phyloP scores from a whole-genome alignment of 2,329 filamentous ascomycete genomes.

The Fusarium miscanthi region DNA sequence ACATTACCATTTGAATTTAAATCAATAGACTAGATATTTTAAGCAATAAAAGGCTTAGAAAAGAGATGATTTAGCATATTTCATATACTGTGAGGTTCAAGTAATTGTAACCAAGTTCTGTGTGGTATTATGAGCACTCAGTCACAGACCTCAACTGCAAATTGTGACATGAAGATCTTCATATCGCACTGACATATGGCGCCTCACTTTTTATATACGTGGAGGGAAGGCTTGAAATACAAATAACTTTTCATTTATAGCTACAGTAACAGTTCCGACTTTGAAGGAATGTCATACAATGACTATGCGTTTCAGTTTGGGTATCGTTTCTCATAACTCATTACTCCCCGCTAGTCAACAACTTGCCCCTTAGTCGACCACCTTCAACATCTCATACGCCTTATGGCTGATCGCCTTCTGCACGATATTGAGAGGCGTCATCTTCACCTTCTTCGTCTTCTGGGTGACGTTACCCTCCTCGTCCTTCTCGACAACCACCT shows the following conservation, averaged over 20 bases:
- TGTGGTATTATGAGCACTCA: rapidly evolving
- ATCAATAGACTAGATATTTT: rapidly evolving
- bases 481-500: conserved; percentile 50
- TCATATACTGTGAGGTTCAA: rapidly evolving
- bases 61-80: rapidly evolving
- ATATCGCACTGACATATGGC: background rate
- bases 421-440: conserved; percentile 58
- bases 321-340: conserved; percentile 36
- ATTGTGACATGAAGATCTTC: background rate
- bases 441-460: conserved; percentile 51
- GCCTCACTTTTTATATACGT: rapidly evolving
- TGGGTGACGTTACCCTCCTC: conserved; percentile 28
- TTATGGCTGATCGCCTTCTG: conserved; percentile 64
- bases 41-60: rapidly evolving
- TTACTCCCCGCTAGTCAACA: background rate
- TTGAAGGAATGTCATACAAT: background rate
- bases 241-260: no score
- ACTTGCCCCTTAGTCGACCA: conserved; percentile 58
- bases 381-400: conserved; percentile 65
- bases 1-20: rapidly evolving
- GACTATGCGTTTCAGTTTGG: conserved; percentile 7
- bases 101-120: background rate
- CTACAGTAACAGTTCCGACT: background rate
- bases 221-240: rapidly evolving
- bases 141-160: background rate